Base-by-base conservation (phyloP, 352 stramenopile genomes). In the Globisporangium iwayamae region DNA sequence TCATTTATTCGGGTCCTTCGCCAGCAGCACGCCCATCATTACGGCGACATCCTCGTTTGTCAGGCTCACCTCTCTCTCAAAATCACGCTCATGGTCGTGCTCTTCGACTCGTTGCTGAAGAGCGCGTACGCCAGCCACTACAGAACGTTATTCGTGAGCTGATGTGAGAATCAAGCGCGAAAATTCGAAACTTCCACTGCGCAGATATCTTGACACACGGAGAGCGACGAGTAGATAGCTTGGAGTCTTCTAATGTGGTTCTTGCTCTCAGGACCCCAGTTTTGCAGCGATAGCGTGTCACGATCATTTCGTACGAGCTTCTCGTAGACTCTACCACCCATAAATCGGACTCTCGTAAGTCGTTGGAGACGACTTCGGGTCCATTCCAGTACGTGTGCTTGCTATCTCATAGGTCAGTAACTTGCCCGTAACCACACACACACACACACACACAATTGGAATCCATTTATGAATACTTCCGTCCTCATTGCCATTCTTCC, bases 381-480 rank as follows among this genome's bases (percentile, higher is more conserved):
- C 25, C 25, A 2, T 28, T 2, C 25, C 1, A 28, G 25, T 28
- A 28, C 25, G 25, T 28, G 25, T 28, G 25, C 25, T 28, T 28
- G 25, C 1, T 28, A 28, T 28, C 25, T 28, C 25, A 28, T 28
- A 28, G 25, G 25, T 36, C 32, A 36, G 32, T 4, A 36, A 36
- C 32, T 9, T 36, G 32, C 4, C 32, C 32, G 32, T 36, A 36
- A 36, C 36, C 3, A 41, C 9, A 16, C 11, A 14, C 34, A 46
- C 3, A 41, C 9, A 16, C 11, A 14, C 34, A 46, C 18, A 46
- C 39, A n/a, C 14, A n/a, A 46, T 8, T 18, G 9, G 14, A 14
- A 7, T 41, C 36, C 9, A 41, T 48, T 60, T 60, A 60, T 48
- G 50, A 39, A 56, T n/a, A 56, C 16, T 56, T 46, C 13, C 39